Conservation (phyloP, 768 basidiomycete species). For the Botryobasidium botryosum region DNA sequence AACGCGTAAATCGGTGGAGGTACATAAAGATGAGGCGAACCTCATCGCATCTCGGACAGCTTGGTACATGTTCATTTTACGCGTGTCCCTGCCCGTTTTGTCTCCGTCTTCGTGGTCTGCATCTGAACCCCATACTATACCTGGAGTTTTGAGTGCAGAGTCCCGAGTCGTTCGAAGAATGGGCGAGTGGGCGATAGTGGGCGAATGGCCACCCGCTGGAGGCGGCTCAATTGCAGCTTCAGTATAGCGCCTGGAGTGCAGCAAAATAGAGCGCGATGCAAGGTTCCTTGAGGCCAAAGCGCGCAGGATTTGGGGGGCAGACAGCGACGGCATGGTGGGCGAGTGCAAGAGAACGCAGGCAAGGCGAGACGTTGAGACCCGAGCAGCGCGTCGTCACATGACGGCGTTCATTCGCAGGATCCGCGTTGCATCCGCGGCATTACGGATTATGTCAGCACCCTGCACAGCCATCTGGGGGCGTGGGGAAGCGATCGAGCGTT, state of each 20-base stretch:
- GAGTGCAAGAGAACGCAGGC: too few relatives aligned
- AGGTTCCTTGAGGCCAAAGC: too few relatives aligned
- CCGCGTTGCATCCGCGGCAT: too few relatives aligned
- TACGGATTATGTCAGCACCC: too few relatives aligned
- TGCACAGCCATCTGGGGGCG: too few relatives aligned
- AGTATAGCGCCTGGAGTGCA: not conserved
- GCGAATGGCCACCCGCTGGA: slow-evolving; percentile 41
- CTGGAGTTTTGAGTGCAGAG: slow-evolving; percentile 51
- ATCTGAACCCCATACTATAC: slow-evolving; percentile 37
- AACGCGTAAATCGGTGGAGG: not conserved
- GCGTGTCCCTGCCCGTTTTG: slow-evolving; percentile 54
- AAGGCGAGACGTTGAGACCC: too few relatives aligned
- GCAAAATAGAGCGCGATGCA: too few relatives aligned
- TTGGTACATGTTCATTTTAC: slow-evolving; percentile 93
- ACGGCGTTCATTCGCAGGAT: too few relatives aligned
- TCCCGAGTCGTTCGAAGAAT: slow-evolving; percentile 51
- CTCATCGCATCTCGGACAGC: slow-evolving; percentile 82
- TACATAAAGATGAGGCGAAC: slow-evolving; percentile 21
- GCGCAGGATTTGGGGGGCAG: too few relatives aligned
- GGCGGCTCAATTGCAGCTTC: not conserved
- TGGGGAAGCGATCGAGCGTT: too few relatives aligned
- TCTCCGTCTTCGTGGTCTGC: slow-evolving; percentile 29
- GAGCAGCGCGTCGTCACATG: too few relatives aligned
- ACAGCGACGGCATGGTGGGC: too few relatives aligned
- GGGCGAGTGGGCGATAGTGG: slow-evolving; percentile 51